These are phyloP conservation scores for Mycena pura DNA, from an alignment of 768 basidiomycete species.

Conservation along the genomic window DNA sequence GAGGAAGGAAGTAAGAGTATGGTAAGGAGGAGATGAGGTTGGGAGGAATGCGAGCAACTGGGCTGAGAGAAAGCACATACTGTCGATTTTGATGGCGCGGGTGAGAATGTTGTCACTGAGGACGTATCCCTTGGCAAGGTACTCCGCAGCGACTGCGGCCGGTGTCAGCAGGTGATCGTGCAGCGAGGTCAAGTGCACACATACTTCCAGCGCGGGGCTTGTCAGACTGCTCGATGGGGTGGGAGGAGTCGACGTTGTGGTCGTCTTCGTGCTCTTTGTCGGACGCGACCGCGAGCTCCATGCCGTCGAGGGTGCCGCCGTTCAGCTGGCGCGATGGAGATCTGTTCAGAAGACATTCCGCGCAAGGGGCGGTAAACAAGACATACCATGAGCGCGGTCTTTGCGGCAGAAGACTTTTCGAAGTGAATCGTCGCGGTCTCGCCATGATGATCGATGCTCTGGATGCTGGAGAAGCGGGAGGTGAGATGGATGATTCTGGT, in stretches of 20 bases:
- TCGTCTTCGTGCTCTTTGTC: slow-evolving; percentile 67
- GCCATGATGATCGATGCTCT: slow-evolving; percentile 63
- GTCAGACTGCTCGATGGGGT: slow-evolving; percentile 77
- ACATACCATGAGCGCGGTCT: slow-evolving; percentile 82
- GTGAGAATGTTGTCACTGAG: slow-evolving; percentile 82
- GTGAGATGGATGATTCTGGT: slow-evolving; percentile 14
- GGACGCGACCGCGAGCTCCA: slow-evolving; percentile 72
- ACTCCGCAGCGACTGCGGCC: slow-evolving; percentile 83
- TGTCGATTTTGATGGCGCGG: slow-evolving; percentile 81
- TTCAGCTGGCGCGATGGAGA: slow-evolving; percentile 54
- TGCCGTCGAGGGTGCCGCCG: slow-evolving; percentile 79
- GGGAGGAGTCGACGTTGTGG: slow-evolving; percentile 43
- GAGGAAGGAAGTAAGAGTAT: no score
- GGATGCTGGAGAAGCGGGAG: slow-evolving; percentile 54
- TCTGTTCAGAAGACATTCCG: not conserved
- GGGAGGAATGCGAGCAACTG: no score
- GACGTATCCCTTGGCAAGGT: slow-evolving; percentile 87
- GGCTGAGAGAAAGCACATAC: slow-evolving; percentile 41
- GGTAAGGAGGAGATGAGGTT: no score
- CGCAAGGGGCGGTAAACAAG: not conserved
- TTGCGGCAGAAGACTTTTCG: slow-evolving; percentile 82
- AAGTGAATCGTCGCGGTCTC: slow-evolving; percentile 76
- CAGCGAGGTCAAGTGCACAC: slow-evolving; percentile 26
- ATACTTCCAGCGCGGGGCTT: slow-evolving; percentile 89
- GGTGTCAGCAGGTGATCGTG: not conserved